Evolutionary conservation across 2,329 filamentous ascomycete genomes (phyloP).

Genomic region (Tolypocladium guangdongense): DNA sequence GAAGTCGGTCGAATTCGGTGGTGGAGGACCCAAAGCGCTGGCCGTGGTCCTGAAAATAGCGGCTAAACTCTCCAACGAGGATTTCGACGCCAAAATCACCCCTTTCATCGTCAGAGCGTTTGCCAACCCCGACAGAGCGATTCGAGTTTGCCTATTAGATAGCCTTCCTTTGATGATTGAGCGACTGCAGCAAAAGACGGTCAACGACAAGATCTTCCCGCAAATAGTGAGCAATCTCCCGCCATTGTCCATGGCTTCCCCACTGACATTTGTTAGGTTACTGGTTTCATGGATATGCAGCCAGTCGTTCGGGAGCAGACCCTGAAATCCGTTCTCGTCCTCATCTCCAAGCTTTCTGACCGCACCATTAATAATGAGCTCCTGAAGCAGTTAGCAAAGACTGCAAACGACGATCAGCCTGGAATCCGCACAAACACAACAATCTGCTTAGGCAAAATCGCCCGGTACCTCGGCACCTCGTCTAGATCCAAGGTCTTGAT

Average conservation of each 20-base stretch:
- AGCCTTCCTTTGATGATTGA: conserved; percentile 88
- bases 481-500: conserved; percentile 83
- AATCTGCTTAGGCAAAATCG: conserved; percentile 93
- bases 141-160: conserved; percentile 83
- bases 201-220: conserved; percentile 95
- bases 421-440: conserved; percentile 97
- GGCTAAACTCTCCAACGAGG: conserved; percentile 74
- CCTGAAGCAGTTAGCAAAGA: conserved; percentile 82
- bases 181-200: conserved; percentile 71
- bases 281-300: conserved; percentile 85
- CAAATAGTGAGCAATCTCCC: conserved; percentile 54
- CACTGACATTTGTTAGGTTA: conserved; percentile 45
- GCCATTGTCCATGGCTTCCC: not conserved
- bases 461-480: conserved; percentile 69
- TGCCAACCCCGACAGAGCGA: conserved; percentile 79
- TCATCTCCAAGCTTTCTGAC: conserved; percentile 84
- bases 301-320: conserved; percentile 93
- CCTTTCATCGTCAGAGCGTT: conserved; percentile 85
- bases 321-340: conserved; percentile 79
- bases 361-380: conserved; percentile 89
- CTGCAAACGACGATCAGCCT: conserved; percentile 93
- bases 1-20: conserved; percentile 98
- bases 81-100: conserved; percentile 75
- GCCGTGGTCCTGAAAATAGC: conserved; percentile 83
- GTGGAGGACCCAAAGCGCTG: conserved; percentile 86